phyloP scores from a whole-genome alignment of 2,329 filamentous ascomycete species.

The Xylariales sp. region DNA sequence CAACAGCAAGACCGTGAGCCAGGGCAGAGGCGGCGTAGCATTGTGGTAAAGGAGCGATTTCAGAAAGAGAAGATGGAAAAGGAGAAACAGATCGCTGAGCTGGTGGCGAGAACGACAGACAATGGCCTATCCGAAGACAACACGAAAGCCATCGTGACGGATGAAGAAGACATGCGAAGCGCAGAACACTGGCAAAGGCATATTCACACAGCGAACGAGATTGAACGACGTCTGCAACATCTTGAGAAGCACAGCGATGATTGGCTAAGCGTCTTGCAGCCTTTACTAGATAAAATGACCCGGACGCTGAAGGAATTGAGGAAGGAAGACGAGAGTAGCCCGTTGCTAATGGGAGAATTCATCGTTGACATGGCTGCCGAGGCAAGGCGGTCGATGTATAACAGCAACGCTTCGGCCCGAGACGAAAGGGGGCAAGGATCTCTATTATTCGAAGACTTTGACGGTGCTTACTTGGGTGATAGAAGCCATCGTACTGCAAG shows the following conservation, averaged over 20 bases:
- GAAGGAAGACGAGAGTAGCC: slow-evolving; percentile 10
- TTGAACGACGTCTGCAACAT: slow-evolving; percentile 14
- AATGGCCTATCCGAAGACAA: background rate
- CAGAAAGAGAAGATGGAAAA: slow-evolving; percentile 14
- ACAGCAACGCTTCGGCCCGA: background rate
- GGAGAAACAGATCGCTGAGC: slow-evolving; percentile 14
- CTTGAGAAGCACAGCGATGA: slow-evolving; percentile 17
- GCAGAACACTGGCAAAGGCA: background rate
- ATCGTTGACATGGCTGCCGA: slow-evolving; percentile 9
- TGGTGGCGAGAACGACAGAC: slow-evolving; percentile 13
- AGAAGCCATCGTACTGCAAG: too few species aligned
- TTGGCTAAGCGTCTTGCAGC: slow-evolving; percentile 15
- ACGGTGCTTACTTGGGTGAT: slow-evolving; percentile 7
- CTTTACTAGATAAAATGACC: slow-evolving; percentile 16
- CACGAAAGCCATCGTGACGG: background rate
- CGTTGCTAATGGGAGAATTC: slow-evolving; percentile 9
- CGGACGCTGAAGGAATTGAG: slow-evolving; percentile 16
- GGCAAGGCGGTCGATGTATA: slow-evolving; percentile 5
- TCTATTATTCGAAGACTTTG: slow-evolving; percentile 7
- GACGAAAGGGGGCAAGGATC: background rate
- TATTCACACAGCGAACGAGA: slow-evolving; percentile 9
- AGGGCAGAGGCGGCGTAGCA: slow-evolving; percentile 4
- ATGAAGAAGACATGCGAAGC: background rate
- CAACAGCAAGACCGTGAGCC: slow-evolving; percentile 1
- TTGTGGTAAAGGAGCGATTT: slow-evolving; percentile 13